These are phyloP conservation scores for Malassezia vespertilionis DNA, from an alignment of 1,284 basidiomycete genomes.

Conservation along the genomic window DNA sequence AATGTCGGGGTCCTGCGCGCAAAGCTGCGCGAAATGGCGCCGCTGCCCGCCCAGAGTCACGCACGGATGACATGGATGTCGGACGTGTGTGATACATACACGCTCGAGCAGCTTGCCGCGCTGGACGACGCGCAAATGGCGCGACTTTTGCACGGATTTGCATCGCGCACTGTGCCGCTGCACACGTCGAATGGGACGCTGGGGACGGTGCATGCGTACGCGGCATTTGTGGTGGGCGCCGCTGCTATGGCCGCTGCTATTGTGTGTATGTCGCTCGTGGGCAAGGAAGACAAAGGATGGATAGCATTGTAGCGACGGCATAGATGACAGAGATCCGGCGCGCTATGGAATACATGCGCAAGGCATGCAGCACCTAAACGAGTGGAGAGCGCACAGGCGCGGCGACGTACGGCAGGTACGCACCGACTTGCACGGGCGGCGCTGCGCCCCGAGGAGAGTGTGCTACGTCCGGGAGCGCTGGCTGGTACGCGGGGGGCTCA, in stretches of 20 bases:
- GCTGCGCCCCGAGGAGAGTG: not conserved
- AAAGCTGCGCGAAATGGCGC: constrained; percentile 61
- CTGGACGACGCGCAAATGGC: constrained; percentile 54
- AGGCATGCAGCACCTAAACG: too few species aligned
- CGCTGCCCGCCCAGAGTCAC: constrained; percentile 62
- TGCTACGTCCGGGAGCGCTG: not conserved
- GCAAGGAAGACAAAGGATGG: too few species aligned
- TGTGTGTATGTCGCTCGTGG: too few species aligned
- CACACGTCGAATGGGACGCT: too few species aligned
- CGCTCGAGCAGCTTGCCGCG: constrained; percentile 61
- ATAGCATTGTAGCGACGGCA: too few species aligned
- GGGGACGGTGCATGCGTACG: too few species aligned
- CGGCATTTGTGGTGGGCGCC: too few species aligned
- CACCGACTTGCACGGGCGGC: constrained; percentile 5
- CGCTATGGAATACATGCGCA: too few species aligned
- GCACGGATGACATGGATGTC: constrained; percentile 92
- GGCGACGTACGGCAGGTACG: constrained; percentile 2
- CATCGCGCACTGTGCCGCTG: not conserved
- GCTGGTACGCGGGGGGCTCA: not conserved
- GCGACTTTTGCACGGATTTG: constrained; percentile 28
- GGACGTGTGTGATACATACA: constrained; percentile 72
- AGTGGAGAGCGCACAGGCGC: too few species aligned
- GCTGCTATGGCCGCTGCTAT: too few species aligned
- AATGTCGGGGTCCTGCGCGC: constrained; percentile 64
- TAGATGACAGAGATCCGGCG: too few species aligned